These are phyloP conservation scores for Eucalyptus marginata DNA, from an alignment of 345 rosid species.

Conservation along the genomic window DNA sequence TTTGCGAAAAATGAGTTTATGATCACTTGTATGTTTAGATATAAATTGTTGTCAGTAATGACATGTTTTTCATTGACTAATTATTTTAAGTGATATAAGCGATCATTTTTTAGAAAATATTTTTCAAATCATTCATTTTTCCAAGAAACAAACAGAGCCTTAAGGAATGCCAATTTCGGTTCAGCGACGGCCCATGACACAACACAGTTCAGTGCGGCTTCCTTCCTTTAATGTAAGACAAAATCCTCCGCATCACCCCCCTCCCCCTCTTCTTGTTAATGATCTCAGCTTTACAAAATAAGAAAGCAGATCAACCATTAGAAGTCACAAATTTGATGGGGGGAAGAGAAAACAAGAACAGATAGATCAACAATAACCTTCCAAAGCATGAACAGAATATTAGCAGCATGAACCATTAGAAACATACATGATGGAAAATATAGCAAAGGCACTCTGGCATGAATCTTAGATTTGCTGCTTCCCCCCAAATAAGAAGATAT, in stretches of 20 bases:
- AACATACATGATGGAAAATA: slow-evolving; percentile 91
- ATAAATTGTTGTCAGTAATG: no score
- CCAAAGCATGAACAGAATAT: not conserved
- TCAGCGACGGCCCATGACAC: not conserved
- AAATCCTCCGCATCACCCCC: no score
- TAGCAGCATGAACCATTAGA: not conserved
- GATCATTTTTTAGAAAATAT: no score
- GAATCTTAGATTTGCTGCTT: slow-evolving; percentile 97
- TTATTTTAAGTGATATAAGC: no score
- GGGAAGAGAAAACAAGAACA: not conserved
- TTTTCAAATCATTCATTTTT: no score
- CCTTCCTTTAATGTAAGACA: no score
- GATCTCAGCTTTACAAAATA: not conserved
- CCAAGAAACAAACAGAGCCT: no score
- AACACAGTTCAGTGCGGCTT: no score
- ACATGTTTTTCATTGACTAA: no score
- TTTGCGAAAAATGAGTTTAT: not conserved
- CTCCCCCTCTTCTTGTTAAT: no score
- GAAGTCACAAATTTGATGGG: not conserved
- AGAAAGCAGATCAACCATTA: not conserved
- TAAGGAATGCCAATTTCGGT: not conserved
- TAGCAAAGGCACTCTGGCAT: slow-evolving; percentile 99
- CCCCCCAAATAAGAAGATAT: slow-evolving; percentile 98
- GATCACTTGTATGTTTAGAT: no score
- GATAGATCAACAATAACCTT: not conserved